phyloP scores from a whole-genome alignment of 2,329 filamentous ascomycete genomes.

The Ascochyta lentis region DNA sequence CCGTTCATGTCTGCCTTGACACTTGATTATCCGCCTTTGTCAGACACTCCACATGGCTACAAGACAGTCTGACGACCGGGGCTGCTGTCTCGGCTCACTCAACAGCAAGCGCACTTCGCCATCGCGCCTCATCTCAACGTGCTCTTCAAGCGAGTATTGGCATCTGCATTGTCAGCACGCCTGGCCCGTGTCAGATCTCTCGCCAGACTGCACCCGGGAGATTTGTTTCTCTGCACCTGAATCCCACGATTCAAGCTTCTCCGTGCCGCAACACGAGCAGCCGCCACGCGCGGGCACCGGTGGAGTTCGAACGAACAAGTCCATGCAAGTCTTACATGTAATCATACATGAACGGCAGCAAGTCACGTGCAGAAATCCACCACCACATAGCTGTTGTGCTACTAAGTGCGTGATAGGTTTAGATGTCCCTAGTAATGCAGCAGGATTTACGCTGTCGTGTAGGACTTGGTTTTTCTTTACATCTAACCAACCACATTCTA shows the following conservation, averaged over 20 bases:
- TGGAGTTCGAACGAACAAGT: neutral
- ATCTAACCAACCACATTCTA: too few species aligned
- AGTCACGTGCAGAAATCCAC: conserved; percentile 1
- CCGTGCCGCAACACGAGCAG: neutral
- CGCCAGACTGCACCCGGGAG: too few species aligned
- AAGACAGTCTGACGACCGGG: neutral
- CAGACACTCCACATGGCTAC: neutral
- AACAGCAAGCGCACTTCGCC: neutral
- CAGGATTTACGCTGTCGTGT: too few species aligned
- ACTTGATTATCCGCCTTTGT: neutral
- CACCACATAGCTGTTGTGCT: too few species aligned
- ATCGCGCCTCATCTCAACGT: conserved; percentile 7
- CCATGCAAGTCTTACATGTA: too few species aligned
- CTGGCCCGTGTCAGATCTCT: neutral
- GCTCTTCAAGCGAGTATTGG: neutral
- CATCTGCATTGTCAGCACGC: neutral
- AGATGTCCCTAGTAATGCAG: too few species aligned
- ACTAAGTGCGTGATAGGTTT: too few species aligned
- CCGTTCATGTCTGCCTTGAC: too few species aligned
- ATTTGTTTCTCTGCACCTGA: too few species aligned
- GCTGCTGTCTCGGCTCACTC: neutral
- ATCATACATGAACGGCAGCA: neutral
- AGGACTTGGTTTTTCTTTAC: too few species aligned
- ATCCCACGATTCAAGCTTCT: too few species aligned
- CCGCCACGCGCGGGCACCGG: neutral